phyloP scores from a whole-genome alignment of 768 basidiomycete genomes.

The Daedalea quercina region DNA sequence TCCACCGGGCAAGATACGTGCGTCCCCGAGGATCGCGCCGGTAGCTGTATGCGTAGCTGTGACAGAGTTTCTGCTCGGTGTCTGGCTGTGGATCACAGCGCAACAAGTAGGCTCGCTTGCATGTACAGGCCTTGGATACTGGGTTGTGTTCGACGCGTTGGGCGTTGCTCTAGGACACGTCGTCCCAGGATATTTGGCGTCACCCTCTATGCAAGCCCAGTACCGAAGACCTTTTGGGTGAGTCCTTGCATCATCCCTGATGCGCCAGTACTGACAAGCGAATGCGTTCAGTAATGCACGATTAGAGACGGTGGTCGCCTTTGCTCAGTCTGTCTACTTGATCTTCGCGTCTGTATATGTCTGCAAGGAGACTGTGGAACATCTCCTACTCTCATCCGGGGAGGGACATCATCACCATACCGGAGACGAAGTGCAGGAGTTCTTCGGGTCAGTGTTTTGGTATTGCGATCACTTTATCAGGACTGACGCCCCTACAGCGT shows the following conservation, averaged over 20 bases:
- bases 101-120: conserved; percentile 84
- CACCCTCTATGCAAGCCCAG: conserved; percentile 22
- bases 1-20: conserved; percentile 13
- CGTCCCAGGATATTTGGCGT: conserved; percentile 37
- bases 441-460: conserved; percentile 30
- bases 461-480: conserved; percentile 16
- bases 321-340: conserved; percentile 89
- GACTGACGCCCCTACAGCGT: conserved; percentile 34
- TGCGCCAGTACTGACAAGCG: neutral
- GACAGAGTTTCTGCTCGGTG: conserved; percentile 54
- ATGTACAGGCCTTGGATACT: conserved; percentile 89
- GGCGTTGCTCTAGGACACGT: conserved; percentile 57
- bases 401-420: conserved; percentile 65
- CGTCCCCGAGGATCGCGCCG: conserved; percentile 11
- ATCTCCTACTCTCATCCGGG: conserved; percentile 71
- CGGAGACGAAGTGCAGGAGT: conserved; percentile 41
- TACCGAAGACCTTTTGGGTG: conserved; percentile 54
- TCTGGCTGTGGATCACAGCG: conserved; percentile 81
- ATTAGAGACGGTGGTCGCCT: conserved; percentile 64
- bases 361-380: conserved; percentile 95
- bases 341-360: conserved; percentile 94
- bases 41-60: conserved; percentile 8
- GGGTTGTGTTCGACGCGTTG: conserved; percentile 92
- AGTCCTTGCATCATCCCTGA: conserved; percentile 26
- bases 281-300: conserved; percentile 48